phyloP scores from a whole-genome alignment of 2,329 filamentous ascomycete species.

The Karstenula rhodostoma region DNA sequence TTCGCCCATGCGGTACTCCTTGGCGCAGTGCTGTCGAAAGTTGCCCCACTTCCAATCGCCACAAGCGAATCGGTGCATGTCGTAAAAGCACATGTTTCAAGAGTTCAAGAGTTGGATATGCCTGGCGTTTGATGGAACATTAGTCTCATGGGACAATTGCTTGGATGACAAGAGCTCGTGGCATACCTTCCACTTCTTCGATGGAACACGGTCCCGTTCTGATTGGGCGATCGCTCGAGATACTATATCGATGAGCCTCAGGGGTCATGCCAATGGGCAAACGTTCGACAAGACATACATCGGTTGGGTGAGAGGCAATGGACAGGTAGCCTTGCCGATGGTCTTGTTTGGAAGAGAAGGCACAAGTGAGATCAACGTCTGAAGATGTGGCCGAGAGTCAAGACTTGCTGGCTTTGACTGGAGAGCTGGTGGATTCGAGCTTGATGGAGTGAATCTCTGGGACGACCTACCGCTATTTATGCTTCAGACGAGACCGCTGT shows the following conservation, averaged over 20 bases:
- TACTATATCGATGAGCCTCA: constrained; percentile 39
- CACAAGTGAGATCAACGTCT: constrained; percentile 36
- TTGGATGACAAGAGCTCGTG: constrained; percentile 38
- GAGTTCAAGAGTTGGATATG: constrained; percentile 39
- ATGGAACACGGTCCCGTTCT: constrained; percentile 29
- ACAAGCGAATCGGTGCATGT: constrained; percentile 84
- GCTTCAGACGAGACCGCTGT: constrained; percentile 38
- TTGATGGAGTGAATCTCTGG: constrained; percentile 36
- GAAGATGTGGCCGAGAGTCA: constrained; percentile 40
- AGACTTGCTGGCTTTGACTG: constrained; percentile 37
- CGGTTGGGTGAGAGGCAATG: constrained; percentile 42
- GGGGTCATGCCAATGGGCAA: constrained; percentile 33
- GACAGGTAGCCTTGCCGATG: constrained; percentile 22
- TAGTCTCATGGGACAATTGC: constrained; percentile 36
- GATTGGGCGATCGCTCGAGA: constrained; percentile 35
- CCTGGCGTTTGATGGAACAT: constrained; percentile 38
- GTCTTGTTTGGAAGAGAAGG: constrained; percentile 28
- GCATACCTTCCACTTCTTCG: constrained; percentile 39
- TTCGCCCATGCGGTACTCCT: constrained; percentile 94
- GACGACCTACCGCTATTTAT: constrained; percentile 51
- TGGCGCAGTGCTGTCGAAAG: constrained; percentile 91
- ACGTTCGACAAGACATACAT: constrained; percentile 37
- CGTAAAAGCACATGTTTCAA: constrained; percentile 89
- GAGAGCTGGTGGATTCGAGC: constrained; percentile 37
- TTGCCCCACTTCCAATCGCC: constrained; percentile 95